phyloP scores from a whole-genome alignment of 768 basidiomycete species.

The Hericium erinaceus region DNA sequence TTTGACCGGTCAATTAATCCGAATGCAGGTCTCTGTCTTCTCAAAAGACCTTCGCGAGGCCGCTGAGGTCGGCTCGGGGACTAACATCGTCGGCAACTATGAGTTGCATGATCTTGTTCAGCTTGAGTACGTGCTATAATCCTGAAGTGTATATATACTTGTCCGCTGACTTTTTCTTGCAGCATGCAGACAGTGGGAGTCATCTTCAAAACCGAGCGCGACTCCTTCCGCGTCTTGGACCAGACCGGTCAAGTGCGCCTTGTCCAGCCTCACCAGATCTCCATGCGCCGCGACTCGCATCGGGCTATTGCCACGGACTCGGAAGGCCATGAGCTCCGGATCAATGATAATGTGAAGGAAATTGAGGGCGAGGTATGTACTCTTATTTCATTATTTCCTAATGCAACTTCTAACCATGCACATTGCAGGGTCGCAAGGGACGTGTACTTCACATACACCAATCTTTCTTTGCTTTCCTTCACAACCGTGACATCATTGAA shows the following conservation, averaged over 20 bases:
- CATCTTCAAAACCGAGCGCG: conserved; percentile 94
- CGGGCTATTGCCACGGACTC: conserved; percentile 84
- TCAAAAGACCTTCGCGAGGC: conserved; percentile 96
- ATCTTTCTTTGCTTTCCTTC: conserved; percentile 87
- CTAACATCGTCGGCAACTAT: conserved; percentile 86
- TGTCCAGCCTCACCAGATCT: conserved; percentile 91
- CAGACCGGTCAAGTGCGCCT: conserved; percentile 86
- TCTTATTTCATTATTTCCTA: not conserved
- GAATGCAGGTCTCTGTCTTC: conserved; percentile 81
- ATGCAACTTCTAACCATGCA: too few species aligned
- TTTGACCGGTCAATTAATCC: not conserved
- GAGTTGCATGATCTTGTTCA: conserved; percentile 96
- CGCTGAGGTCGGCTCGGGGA: conserved; percentile 90
- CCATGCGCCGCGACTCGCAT: conserved; percentile 76
- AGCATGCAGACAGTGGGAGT: conserved; percentile 93
- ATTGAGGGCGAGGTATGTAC: conserved; percentile 68
- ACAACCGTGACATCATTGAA: conserved; percentile 84
- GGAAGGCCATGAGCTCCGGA: conserved; percentile 77
- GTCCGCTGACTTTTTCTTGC: not conserved
- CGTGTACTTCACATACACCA: conserved; percentile 90
- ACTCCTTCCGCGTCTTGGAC: conserved; percentile 92
- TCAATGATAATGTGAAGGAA: conserved; percentile 91
- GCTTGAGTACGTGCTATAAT: conserved; percentile 67
- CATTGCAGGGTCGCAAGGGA: conserved; percentile 72
- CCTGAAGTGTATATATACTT: not conserved